These are phyloP conservation scores for Paecilomyces niveus DNA, from an alignment of 2,329 filamentous ascomycete species.

Conservation along the genomic window DNA sequence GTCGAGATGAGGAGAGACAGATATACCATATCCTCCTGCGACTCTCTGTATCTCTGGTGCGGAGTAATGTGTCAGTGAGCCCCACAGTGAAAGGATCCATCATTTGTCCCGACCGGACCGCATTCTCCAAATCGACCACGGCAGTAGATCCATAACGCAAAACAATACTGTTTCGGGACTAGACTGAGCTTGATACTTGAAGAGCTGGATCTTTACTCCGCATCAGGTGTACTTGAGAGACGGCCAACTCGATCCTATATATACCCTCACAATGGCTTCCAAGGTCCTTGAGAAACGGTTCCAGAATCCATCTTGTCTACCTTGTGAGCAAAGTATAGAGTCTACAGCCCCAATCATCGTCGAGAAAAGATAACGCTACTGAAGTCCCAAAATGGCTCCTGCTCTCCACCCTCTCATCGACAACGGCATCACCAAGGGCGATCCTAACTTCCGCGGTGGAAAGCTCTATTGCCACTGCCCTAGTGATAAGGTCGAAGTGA, in stretches of 20 bases:
- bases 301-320: background rate
- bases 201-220: background rate
- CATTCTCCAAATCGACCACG: background rate
- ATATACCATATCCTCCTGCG: background rate
- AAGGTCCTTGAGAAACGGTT: background rate
- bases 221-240: background rate
- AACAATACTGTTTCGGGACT: background rate
- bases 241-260: background rate
- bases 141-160: background rate
- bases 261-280: background rate
- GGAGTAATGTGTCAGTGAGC: background rate
- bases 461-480: constrained; percentile 56
- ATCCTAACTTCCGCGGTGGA: constrained; percentile 50
- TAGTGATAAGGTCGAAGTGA: constrained; percentile 50
- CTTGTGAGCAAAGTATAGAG: background rate
- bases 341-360: background rate
- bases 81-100: background rate
- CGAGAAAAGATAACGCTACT: background rate
- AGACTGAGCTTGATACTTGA: background rate
- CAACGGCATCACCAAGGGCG: constrained; percentile 53
- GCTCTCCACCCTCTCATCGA: constrained; percentile 58
- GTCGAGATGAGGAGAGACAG: background rate
- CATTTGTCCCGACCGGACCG: background rate
- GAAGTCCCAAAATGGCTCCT: constrained; percentile 9
- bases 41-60: background rate